Percentiles rank a stretch among this genome's conserved stretches.
Evolutionary conservation across 2,329 filamentous ascomycete genomes (phyloP).

Genomic region (Fusarium sp.): DNA sequence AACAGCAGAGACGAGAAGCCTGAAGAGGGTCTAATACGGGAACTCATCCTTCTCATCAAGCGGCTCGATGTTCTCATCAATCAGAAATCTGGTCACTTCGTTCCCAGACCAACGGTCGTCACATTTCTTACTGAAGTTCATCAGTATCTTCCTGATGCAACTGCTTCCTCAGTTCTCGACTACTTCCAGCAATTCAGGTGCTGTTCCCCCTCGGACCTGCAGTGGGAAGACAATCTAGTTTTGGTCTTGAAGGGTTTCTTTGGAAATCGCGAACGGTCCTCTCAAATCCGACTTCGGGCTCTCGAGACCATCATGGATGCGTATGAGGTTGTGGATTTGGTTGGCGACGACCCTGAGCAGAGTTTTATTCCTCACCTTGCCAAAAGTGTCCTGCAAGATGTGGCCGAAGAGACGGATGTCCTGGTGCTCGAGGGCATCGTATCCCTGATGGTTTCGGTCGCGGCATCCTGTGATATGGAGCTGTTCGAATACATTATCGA

Average conservation of each 20-base stretch:
- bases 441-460: slow-evolving; percentile 72
- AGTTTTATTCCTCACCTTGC: slow-evolving; percentile 69
- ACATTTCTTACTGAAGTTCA: slow-evolving; percentile 73
- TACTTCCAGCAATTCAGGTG: slow-evolving; percentile 76
- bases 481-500: slow-evolving; percentile 70
- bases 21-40: slow-evolving; percentile 53
- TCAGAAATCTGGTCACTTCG: slow-evolving; percentile 61
- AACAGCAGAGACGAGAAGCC: slow-evolving; percentile 42
- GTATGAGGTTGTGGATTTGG: slow-evolving; percentile 67
- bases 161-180: slow-evolving; percentile 71
- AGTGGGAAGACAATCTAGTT: slow-evolving; percentile 73
- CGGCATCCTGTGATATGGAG: slow-evolving; percentile 65
- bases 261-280: slow-evolving; percentile 68
- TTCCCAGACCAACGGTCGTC: slow-evolving; percentile 74
- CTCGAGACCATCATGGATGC: slow-evolving; percentile 69
- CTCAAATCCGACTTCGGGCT: slow-evolving; percentile 70
- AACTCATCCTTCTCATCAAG: slow-evolving; percentile 58
- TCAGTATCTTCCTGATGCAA: slow-evolving; percentile 70
- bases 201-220: slow-evolving; percentile 76
- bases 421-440: slow-evolving; percentile 73
- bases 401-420: slow-evolving; percentile 72
- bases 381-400: slow-evolving; percentile 68
- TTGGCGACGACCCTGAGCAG: slow-evolving; percentile 68
- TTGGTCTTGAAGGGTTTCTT: slow-evolving; percentile 73
- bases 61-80: slow-evolving; percentile 61